phyloP scores from a whole-genome alignment of 2,329 filamentous ascomycete genomes.

The Elsinoe arachidis region DNA sequence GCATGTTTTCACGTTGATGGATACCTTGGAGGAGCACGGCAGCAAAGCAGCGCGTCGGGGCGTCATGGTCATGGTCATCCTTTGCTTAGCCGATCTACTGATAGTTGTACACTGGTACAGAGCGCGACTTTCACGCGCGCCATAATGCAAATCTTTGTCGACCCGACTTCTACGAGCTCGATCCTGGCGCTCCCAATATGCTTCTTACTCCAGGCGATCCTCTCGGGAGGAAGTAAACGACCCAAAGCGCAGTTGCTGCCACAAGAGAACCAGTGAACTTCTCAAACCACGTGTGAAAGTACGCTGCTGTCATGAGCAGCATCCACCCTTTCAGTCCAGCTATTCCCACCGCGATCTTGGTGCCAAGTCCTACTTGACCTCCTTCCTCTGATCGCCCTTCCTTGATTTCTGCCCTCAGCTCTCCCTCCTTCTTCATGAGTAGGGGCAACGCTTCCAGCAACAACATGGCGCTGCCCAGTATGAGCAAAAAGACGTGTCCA shows the following conservation, averaged over 20 bases:
- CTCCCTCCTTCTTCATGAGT: conserved; percentile 57
- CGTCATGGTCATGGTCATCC: neutral
- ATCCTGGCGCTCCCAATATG: conserved; percentile 41
- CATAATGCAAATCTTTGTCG: neutral
- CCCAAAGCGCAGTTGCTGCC: conserved; percentile 37
- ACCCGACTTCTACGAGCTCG: neutral
- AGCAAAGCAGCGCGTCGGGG: conserved; percentile 2
- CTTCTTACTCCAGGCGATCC: conserved; percentile 34
- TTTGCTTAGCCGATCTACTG: conserved; percentile 1
- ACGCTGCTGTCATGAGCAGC: conserved; percentile 96
- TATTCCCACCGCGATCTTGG: conserved; percentile 50
- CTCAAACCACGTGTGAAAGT: conserved; percentile 98
- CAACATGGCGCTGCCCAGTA: conserved; percentile 72
- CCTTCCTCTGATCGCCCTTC: conserved; percentile 39
- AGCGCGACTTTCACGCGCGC: neutral
- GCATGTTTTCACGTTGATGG: neutral
- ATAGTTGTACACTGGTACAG: conserved; percentile 2
- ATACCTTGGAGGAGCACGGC: neutral
- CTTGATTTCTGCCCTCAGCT: conserved; percentile 37
- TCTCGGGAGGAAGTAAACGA: conserved; percentile 41
- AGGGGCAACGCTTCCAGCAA: conserved; percentile 69
- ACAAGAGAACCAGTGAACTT: conserved; percentile 56
- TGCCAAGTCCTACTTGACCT: conserved; percentile 33
- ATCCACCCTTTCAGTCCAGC: conserved; percentile 79
- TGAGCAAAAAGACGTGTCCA: conserved; percentile 88